phyloP scores from a whole-genome alignment of 2,329 filamentous ascomycete species.

The Ceratocystis smalleyi region DNA sequence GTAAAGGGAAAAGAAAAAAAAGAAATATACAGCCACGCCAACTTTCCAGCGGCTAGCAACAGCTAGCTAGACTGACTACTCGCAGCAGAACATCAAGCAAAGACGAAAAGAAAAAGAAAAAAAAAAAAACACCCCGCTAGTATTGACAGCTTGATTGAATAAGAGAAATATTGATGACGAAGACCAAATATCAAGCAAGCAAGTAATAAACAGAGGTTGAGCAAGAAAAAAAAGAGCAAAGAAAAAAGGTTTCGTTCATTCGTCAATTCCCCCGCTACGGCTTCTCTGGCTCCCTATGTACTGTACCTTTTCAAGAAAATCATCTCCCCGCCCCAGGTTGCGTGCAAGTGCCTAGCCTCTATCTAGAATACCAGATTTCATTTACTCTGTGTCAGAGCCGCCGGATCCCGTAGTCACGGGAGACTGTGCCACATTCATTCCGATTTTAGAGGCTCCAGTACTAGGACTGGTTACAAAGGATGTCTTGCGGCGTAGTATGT shows the following conservation, averaged over 20 bases:
- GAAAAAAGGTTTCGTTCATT: slow-evolving; percentile 1
- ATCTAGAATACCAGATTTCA: not conserved
- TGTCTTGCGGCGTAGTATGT: slow-evolving; percentile 29
- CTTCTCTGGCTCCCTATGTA: not conserved
- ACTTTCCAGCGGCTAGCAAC: too few relatives aligned
- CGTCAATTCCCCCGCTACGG: not conserved
- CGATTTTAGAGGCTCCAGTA: slow-evolving; percentile 35
- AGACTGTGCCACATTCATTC: slow-evolving; percentile 39
- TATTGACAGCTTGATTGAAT: not conserved
- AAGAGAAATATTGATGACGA: not conserved
- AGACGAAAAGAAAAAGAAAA: slow-evolving; percentile 8
- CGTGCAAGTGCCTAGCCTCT: not conserved
- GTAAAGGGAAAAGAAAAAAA: not conserved
- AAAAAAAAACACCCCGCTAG: not conserved
- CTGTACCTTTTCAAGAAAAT: not conserved
- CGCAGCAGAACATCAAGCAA: not conserved
- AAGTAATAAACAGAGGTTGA: not conserved
- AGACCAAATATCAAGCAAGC: not conserved
- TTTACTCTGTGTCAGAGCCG: slow-evolving; percentile 27
- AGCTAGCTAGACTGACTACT: too few relatives aligned
- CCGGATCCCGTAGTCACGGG: slow-evolving; percentile 28
- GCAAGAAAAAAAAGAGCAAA: slow-evolving; percentile 7
- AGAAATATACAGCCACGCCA: not conserved
- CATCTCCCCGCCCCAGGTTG: not conserved
- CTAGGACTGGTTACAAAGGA: slow-evolving; percentile 30